Base-by-base conservation (phyloP, 306 rosid species). In the Pterocarpus macrocarpus region DNA sequence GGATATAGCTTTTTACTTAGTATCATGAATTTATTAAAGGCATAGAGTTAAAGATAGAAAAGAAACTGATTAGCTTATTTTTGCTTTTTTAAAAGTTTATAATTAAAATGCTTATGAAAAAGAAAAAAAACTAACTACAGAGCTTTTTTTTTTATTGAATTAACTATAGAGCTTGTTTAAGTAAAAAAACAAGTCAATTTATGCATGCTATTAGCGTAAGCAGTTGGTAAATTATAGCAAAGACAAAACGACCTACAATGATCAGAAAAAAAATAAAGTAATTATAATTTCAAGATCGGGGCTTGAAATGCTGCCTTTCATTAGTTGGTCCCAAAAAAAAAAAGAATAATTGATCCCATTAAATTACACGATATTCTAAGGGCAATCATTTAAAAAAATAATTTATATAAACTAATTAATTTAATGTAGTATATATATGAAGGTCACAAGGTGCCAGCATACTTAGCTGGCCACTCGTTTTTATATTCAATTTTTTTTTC, bases 381-480 rank as follows among this genome's bases (percentile, higher is more conserved):
- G 62, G 71, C 87, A 83, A 90, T 81, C 84, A 90, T 59, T 78
- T 61, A 55, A 39, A 62, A 64, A 22, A 62, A 11, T n/a, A 64
- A 44, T 53, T 65, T 28, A 83, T 38, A 34, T 36, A 58, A 66
- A 30, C 35, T 22, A 75, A 66, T 71, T 75, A 80, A 33, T 77
- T 87, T 73, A 66, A 69, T 72, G 59, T 52, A 71, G 71, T 61
- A 85, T 85, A 85, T 85, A 83, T 82, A 90, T 87, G 77, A 79
- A 71, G 73, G 88, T 83, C 86, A 89, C 85, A 86, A 88, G 88
- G 76, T 76, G 85, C 80, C 89, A 83, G 81, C 88, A 22, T 75
- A 64, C 87, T 86, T 93, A 89, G 97, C 96, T 90, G 92, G 88
- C 99, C 92, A 91, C 97, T 88, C 89, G 83, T 80, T 89, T 92